These are phyloP conservation scores for Dipteronia dyeriana DNA, from an alignment of 345 rosid species.

Conservation along the genomic window DNA sequence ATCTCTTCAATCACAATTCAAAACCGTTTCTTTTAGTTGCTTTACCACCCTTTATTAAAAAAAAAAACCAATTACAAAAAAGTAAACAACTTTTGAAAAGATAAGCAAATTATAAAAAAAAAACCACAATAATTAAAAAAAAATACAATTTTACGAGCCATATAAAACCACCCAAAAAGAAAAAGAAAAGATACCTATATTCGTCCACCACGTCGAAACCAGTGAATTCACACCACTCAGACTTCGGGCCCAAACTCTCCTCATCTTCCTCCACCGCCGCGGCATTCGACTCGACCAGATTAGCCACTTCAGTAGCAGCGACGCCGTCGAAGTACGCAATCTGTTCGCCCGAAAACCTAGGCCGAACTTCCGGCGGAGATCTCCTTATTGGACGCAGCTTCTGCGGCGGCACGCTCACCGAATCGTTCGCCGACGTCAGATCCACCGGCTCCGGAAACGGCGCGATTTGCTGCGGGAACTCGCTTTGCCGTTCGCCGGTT, in stretches of 20 bases:
- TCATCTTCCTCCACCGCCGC: not conserved
- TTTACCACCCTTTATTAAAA: not conserved
- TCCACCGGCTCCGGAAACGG: conserved; percentile 13
- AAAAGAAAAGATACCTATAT: conserved; percentile 8
- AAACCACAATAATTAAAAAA: not conserved
- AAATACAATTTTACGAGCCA: not conserved
- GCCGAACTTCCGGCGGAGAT: conserved; percentile 9
- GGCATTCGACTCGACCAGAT: not conserved
- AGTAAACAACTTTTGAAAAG: not conserved
- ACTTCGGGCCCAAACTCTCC: conserved; percentile 2
- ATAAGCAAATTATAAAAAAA: not conserved
- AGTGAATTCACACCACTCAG: conserved; percentile 5
- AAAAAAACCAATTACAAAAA: conserved; percentile 2
- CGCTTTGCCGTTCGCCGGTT: conserved; percentile 4
- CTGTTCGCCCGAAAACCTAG: not conserved
- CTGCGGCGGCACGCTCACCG: conserved; percentile 7
- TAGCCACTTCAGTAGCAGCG: not conserved
- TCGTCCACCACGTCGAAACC: conserved; percentile 6
- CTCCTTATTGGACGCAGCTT: conserved; percentile 23
- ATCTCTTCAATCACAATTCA: not conserved
- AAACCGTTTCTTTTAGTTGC: not conserved
- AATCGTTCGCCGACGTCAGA: not conserved
- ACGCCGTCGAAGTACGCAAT: not conserved
- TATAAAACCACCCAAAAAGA: not conserved
- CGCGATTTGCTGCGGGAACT: conserved; percentile 18